Base-by-base conservation (phyloP, 768 basidiomycete genomes). In the Tylopilus vinaceipallidus region DNA sequence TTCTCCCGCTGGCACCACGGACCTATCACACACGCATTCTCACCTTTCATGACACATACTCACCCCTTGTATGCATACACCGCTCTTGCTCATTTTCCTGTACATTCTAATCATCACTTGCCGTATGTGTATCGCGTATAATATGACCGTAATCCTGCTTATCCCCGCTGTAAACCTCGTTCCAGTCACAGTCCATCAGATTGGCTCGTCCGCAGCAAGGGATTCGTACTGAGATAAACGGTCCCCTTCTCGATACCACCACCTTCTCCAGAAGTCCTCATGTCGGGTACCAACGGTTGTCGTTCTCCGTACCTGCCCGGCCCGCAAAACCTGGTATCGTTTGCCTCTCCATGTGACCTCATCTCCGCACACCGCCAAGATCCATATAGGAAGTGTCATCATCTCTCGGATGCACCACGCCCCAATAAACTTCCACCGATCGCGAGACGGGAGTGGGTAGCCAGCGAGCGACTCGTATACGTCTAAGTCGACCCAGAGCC, bases 311-410 rank as follows among this genome's bases (percentile, higher is more conserved):
- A 83, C 84, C 64, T 86, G 85, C 39, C 95, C 94, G 57, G 91
- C 87, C 30, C 69, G 70, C 52, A 84, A 66, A 38, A 98, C 79
- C 54, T 76, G 75, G 69, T 98, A 99, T 55, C 66, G 77, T 61
- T 71, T 76, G 0, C 95, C 95, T 62, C 97, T 78, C 97, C 97
- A 99, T 1, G 76, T 74, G 27, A 99, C 91, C 49, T 83, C 81
- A 64, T 83, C 76, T 24, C 95, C 93, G 42, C 85, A 69, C 34
- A 99, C 81, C 6, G 90, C 95, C 53, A 86, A 73, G 7, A 86
- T 42, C 81, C 85, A 99, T 49, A 98, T 91, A 0, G 97, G 97
- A 19, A 98, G 72, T 4, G 95, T 86, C 50, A 95, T 66, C 34
- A 85, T 12, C 70, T 99, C 97, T 49, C 97, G 79, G 17, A 77